Base-by-base conservation (phyloP, 2,329 filamentous ascomycete genomes). In the Mollisia scopiformis region DNA sequence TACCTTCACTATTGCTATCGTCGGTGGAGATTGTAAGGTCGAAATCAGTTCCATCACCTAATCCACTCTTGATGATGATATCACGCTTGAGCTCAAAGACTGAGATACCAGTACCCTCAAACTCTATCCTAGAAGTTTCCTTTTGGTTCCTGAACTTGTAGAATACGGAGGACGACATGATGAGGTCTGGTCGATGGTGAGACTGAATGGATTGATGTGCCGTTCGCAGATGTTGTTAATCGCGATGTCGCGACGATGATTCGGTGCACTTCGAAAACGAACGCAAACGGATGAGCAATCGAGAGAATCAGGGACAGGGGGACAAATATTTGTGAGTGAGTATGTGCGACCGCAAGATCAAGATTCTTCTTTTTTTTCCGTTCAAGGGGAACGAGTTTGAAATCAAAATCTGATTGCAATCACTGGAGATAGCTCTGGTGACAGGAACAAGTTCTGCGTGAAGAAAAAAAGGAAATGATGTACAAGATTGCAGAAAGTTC, bases 131-230 rank as follows among this genome's bases (percentile, higher is more conserved):
- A 60, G 92, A 92, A 62, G 93, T 92, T 75, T 98, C 95, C 81
- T 93, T 97, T 75, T 96, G 93, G 70, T 94, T 98, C 81, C 97
- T 98, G 88, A 99, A 99, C 81, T 97, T 97, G 91, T 97, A 99
- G 80, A 97, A 98, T 74, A 99, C 95, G 68, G 93, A 98, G 59
- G 95, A 83, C 58, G 73, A 62, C 73, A 75, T 75, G 55, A 62
- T 74, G n/a, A n/a, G n/a, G 67, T 57, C 39, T 37, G 23, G 35
- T 50, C 31, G 50, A 41, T 4, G 63, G 57, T 55, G 52, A 57
- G 57, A 58, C 55, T 62, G 59, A 35, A 27, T 55, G 35, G 57
- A 30, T 59, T 37, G 57, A 56, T 35, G 59, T 58, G 53, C 57
- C 56, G 43, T 47, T 58, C 49, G 60, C 43, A 54, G 61, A 56